phyloP scores from a whole-genome alignment of 108 stramenopile species.

The Fragilariopsis cylindrus region DNA sequence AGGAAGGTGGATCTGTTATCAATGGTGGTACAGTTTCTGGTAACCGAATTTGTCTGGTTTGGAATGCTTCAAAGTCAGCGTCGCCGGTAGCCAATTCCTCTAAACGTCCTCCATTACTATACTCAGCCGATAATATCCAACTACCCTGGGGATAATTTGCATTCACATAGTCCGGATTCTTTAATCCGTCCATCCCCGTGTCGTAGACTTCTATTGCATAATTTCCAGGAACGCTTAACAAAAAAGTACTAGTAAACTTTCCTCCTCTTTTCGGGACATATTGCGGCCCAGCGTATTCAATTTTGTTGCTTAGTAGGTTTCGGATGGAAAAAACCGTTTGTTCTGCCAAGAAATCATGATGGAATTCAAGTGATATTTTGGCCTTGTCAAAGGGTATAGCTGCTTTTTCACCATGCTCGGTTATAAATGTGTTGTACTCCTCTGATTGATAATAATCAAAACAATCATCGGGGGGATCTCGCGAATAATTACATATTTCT shows the following conservation, averaged over 20 bases:
- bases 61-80: background rate
- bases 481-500: slow-evolving; percentile 23
- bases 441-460: background rate
- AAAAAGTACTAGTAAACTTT: slow-evolving; percentile 9
- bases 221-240: slow-evolving; percentile 21
- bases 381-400: background rate
- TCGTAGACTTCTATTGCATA: slow-evolving; percentile 59
- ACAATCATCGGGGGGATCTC: slow-evolving; percentile 15
- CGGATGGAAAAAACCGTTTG: slow-evolving; percentile 32
- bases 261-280: slow-evolving; percentile 14
- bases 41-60: background rate
- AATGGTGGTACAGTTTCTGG: background rate
- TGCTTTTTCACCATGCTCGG: background rate
- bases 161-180: slow-evolving; percentile 4
- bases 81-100: background rate
- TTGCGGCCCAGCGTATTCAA: slow-evolving; percentile 28
- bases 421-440: background rate
- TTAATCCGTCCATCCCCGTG: slow-evolving; percentile 42
- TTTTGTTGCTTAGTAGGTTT: background rate
- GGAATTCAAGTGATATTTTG: slow-evolving; percentile 15
- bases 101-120: slow-evolving; percentile 7
- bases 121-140: slow-evolving; percentile 22
- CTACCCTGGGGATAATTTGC: background rate
- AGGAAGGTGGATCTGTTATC: background rate
- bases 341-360: slow-evolving; percentile 32